Conservation (phyloP, 768 basidiomycete genomes). For the Suillus clintonianus region DNA sequence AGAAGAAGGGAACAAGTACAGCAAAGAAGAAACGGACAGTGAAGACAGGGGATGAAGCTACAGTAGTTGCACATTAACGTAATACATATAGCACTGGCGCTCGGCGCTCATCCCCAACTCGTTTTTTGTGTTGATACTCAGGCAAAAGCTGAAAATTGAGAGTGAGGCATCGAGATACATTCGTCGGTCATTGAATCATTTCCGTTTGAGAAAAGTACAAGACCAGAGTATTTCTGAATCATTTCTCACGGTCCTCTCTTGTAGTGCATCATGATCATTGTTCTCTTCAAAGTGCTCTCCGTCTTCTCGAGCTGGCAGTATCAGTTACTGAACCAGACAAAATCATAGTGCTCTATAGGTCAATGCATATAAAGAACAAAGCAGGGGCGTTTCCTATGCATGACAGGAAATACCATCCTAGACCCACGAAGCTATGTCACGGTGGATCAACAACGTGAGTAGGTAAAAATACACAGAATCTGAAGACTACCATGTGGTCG, state of each 20-base stretch:
- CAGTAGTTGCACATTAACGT: neutral
- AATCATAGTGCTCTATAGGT: conserved; percentile 47
- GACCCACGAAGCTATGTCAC: conserved; percentile 45
- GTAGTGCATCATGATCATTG: no score
- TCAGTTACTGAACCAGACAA: conserved; percentile 39
- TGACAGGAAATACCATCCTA: conserved; percentile 68
- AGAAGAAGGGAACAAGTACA: conserved; percentile 54
- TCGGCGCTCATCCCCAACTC: neutral
- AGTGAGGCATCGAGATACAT: no score
- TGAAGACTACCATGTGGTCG: conserved; percentile 7
- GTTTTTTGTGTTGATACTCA: neutral
- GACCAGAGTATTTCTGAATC: no score
- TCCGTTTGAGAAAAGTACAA: no score
- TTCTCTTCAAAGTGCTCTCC: conserved; percentile 44
- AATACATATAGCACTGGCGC: neutral
- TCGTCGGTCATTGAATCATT: no score
- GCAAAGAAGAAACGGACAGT: conserved; percentile 70
- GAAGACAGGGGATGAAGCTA: neutral
- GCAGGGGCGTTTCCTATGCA: conserved; percentile 58
- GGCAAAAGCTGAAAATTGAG: no score
- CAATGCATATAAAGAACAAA: conserved; percentile 41
- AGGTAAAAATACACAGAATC: neutral
- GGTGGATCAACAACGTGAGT: conserved; percentile 2
- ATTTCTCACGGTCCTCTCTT: no score
- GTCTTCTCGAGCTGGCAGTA: conserved; percentile 30